A percentile compares a stretch with the other conserved stretches of the same genome.
Conservation (phyloP, 495 filamentous ascomycete species). For the Trichoderma gamsii region DNA sequence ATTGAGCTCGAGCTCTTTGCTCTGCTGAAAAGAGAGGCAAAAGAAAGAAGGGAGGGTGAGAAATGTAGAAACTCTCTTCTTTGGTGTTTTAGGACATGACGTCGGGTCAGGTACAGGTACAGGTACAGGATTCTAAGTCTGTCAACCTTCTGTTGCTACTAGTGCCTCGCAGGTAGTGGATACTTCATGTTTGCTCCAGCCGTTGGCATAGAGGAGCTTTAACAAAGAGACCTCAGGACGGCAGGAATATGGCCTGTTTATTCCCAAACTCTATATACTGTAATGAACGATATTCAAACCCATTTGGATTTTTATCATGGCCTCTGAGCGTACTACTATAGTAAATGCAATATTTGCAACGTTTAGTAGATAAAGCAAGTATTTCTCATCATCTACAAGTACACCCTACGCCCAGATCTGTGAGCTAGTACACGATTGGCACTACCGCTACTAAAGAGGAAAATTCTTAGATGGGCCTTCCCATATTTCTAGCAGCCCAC, state of each 20-base stretch:
- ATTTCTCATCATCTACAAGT: neutral
- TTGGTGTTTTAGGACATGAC: neutral
- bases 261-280: too few relatives aligned
- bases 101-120: slow-evolving; percentile 1
- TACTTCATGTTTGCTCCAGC: neutral
- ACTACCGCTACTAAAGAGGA: neutral
- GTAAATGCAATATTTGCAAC: too few relatives aligned
- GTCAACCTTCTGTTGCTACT: neutral
- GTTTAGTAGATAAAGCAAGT: neutral
- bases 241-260: too few relatives aligned
- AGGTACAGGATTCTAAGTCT: too few relatives aligned
- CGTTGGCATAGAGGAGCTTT: neutral
- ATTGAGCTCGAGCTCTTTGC: slow-evolving; percentile 3
- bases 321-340: too few relatives aligned
- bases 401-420: neutral
- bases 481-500: neutral
- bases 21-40: neutral
- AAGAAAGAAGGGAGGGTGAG: neutral
- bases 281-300: too few relatives aligned
- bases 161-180: neutral
- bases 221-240: too few relatives aligned
- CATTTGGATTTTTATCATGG: too few relatives aligned
- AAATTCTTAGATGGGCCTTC: slow-evolving; percentile 3
- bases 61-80: neutral
- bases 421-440: neutral